Base-by-base conservation (phyloP, 495 filamentous ascomycete species). In the Penicillium coprophilum region DNA sequence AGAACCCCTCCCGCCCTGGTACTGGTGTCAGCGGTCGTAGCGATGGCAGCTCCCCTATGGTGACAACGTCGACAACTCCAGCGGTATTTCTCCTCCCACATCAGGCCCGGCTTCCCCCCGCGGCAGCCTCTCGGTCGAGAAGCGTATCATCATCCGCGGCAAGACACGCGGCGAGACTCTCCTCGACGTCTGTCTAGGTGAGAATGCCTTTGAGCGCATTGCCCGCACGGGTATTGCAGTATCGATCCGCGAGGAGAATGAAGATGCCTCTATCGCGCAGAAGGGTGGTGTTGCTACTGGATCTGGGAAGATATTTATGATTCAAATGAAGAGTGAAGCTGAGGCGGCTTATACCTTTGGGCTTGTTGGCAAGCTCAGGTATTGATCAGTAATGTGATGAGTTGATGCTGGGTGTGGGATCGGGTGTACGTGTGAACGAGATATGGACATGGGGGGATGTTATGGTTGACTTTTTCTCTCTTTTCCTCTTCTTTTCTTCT, bases 161-260 rank as follows among this genome's bases (percentile, higher is more conserved):
- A 85, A 87, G 71, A 87, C 85, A 11, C 82, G 83, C 53, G 81
- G 81, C 4, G 78, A 85, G 38, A 77, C 88, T 12, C 66, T 96
- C 56, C 75, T 97, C 1, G 94, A 98, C 69, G 89, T 87, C 3
- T 90, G 91, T 56, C 76, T 98, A 3, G 87, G 86, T 4, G 88
- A 89, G 69, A 87, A 81, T 59, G 89, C 87, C 51, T 98, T 98
- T 67, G 88, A 91, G 64, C 79, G 89, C 8, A 78, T 96, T 28
- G 92, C 88, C 0, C 77, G 87, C 46, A 88, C 85, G 40, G 94
- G 94, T 8, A 90, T 98, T 63, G 89, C 91, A 13, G 79, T 95
- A 46, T 92, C 85, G 53, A 86, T 97, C 11, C 91, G 91, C 82
- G 88, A 93, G 64, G 89, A 94, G 65, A 79, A 86, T 39, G 77